Evolutionary conservation across 2,329 filamentous ascomycete genomes (phyloP).

Genomic region (Emydomyces testavorans): DNA sequence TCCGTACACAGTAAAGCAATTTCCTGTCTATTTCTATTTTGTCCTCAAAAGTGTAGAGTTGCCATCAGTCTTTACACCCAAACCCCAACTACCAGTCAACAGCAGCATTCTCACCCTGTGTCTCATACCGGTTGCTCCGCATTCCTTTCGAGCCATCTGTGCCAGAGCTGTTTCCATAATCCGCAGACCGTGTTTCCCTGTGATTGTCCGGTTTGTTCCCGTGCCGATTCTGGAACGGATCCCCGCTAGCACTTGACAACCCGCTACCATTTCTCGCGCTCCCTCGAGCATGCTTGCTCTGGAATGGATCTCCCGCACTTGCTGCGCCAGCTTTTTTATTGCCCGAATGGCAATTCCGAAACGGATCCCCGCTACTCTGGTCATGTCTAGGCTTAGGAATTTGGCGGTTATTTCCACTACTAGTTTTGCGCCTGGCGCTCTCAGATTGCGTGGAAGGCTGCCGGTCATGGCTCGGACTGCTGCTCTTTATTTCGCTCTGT

Average conservation of each 20-base stretch:
- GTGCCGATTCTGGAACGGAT: background rate
- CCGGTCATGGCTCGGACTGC: background rate
- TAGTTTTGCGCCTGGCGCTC: background rate
- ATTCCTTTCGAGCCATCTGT: background rate
- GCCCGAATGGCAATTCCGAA: background rate
- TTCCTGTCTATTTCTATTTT: no score
- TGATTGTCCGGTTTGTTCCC: background rate
- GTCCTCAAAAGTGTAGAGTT: no score
- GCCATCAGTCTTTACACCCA: no score
- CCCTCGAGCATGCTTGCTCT: background rate
- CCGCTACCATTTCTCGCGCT: background rate
- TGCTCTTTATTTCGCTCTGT: background rate
- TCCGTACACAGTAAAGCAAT: no score
- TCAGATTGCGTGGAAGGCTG: background rate
- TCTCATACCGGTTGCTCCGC: background rate
- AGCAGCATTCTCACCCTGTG: background rate
- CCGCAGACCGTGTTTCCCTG: background rate
- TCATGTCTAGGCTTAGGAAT: background rate
- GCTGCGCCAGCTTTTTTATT: no score
- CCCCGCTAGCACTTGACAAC: background rate
- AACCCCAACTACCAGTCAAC: slow-evolving; percentile 5
- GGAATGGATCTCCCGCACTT: background rate
- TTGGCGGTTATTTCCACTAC: background rate
- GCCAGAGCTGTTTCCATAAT: background rate
- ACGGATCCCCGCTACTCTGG: background rate